phyloP scores from a whole-genome alignment of 495 filamentous ascomycete species.

The Penicillium waksmanii region DNA sequence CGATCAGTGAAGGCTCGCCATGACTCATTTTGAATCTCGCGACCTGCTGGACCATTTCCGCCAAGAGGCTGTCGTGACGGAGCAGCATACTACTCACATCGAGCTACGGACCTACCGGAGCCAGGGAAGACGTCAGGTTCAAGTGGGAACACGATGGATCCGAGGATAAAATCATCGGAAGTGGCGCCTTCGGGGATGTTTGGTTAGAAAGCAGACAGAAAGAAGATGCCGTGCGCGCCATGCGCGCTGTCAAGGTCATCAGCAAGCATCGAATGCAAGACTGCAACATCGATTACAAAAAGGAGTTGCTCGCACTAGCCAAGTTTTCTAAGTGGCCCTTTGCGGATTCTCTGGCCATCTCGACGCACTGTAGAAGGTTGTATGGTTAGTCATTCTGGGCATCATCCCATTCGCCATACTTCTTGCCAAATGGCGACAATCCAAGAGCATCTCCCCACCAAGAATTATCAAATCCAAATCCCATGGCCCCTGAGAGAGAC shows the following conservation, averaged over 20 bases:
- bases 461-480: constrained; percentile 19
- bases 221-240: not conserved
- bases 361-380: no score
- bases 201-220: constrained; percentile 1
- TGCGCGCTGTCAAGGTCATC: constrained; percentile 2
- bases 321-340: not conserved
- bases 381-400: no score
- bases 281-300: not conserved
- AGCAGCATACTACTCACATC: not conserved
- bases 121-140: not conserved
- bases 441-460: constrained; percentile 20
- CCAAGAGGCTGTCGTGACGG: constrained; percentile 1
- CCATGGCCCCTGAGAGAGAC: constrained; percentile 13
- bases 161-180: constrained; percentile 1
- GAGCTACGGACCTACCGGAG: not conserved
- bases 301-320: not conserved
- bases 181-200: not conserved
- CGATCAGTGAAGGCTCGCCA: not conserved
- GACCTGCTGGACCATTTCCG: constrained; percentile 2
- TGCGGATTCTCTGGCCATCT: no score
- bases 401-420: constrained; percentile 11
- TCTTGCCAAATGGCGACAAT: constrained; percentile 9
- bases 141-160: not conserved
- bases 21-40: not conserved
- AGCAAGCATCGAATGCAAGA: not conserved